Conservation (phyloP, 2,329 filamentous ascomycete species). For the Cephalotrichum gorgonifer region DNA sequence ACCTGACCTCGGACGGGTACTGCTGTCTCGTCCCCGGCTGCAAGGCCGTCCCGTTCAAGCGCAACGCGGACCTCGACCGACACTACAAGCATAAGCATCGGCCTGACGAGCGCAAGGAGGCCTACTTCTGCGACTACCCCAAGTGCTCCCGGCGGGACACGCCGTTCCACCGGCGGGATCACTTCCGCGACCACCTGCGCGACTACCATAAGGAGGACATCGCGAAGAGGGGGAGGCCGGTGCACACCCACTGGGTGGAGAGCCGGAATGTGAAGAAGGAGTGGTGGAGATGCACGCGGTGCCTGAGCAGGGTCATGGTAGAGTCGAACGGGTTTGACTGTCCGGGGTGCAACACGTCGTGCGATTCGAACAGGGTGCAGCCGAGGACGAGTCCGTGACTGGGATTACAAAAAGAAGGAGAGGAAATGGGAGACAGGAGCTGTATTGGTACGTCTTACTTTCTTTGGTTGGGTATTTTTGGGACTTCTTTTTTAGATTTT, state of each 20-base stretch:
- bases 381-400: not conserved
- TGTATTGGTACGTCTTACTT: too few species aligned
- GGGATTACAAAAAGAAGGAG: not conserved
- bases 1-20: slow-evolving; percentile 5
- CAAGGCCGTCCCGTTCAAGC: slow-evolving; percentile 33
- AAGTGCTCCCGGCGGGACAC: slow-evolving; percentile 29
- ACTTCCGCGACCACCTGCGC: slow-evolving; percentile 46
- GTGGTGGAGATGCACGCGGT: slow-evolving; percentile 47
- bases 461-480: not conserved
- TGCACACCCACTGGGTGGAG: slow-evolving; percentile 26
- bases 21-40: slow-evolving; percentile 30
- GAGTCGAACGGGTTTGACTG: slow-evolving; percentile 32
- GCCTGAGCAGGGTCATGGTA: slow-evolving; percentile 34
- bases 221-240: slow-evolving; percentile 28
- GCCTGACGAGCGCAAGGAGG: slow-evolving; percentile 26
- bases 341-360: slow-evolving; percentile 31
- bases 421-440: not conserved
- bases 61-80: slow-evolving; percentile 43
- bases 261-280: slow-evolving; percentile 24
- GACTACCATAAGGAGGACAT: slow-evolving; percentile 46
- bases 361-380: slow-evolving; percentile 38
- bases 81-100: slow-evolving; percentile 40
- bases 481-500: not conserved
- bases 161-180: slow-evolving; percentile 45
- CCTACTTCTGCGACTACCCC: slow-evolving; percentile 41